Base-by-base conservation (phyloP, 2,329 filamentous ascomycete species). In the Phaeosphaeriaceae sp. region DNA sequence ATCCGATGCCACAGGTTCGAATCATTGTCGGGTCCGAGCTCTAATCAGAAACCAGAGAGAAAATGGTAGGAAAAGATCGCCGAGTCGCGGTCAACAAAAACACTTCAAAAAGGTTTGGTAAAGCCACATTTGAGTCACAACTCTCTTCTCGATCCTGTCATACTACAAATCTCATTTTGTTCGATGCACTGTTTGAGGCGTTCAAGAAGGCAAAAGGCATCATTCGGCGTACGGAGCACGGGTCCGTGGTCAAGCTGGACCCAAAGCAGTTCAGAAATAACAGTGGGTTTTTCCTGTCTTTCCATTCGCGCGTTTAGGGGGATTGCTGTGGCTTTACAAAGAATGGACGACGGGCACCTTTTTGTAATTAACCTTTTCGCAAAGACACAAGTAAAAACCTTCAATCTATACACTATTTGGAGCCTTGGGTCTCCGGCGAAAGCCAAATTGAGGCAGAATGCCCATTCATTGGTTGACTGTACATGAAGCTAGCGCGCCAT, bases 31-130 rank as follows among this genome's bases (percentile, higher is more conserved):
- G 45, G 40, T 51, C 44, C 57, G 47, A 51, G 58, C 57, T 63
- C 57, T 69, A 59, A 65, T 53, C 61, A 64, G 47, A 62, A 68
- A 72, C 53, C 65, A 67, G 62, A 58, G 62, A 67, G 66, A 67
- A 68, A 69, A 69, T 68, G 31, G 50, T 58, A 66, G 63, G 61
- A 68, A 71, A 70, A 68, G 57, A 56, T 54, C 31, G 62, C 50
- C 40, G 5, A 47, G 24, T 13, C 47, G 42, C 36, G 51, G 22
- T 24, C 45, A 48, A 58, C 48, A 58, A 55, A 55, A 56, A 56
- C 51, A 58, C 22, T 48, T 27, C 50, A 60, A 48, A 58, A 59
- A 61, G 59, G 55, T 57, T 53, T 56, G 54, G 40, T 52, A 24
- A 25, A 19, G 24, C 24, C n/a, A 19, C 22, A 44, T 24, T 33